phyloP scores from a whole-genome alignment of 2,329 filamentous ascomycete species.

The Neocatenulostroma microsporum region DNA sequence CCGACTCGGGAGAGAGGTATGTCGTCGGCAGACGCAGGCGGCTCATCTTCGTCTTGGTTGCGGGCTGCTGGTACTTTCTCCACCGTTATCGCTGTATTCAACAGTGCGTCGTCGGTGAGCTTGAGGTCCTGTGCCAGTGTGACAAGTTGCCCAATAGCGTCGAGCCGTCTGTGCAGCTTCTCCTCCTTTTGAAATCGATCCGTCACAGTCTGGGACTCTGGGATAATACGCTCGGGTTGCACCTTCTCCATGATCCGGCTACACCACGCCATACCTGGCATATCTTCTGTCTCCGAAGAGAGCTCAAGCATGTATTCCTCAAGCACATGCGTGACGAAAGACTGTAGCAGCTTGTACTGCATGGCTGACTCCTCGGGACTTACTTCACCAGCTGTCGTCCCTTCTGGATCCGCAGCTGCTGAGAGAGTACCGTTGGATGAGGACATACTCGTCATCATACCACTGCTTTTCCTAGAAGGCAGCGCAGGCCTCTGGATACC shows the following conservation, averaged over 20 bases:
- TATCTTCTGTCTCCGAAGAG: slow-evolving; percentile 34
- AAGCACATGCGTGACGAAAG: slow-evolving; percentile 69
- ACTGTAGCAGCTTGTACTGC: slow-evolving; percentile 59
- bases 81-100: slow-evolving; percentile 34
- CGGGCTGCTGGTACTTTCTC: slow-evolving; percentile 37
- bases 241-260: slow-evolving; percentile 60
- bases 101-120: slow-evolving; percentile 41
- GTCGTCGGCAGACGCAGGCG: slow-evolving; percentile 44
- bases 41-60: slow-evolving; percentile 44
- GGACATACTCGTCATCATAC: slow-evolving; percentile 16
- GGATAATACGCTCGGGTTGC: slow-evolving; percentile 56
- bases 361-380: slow-evolving; percentile 51
- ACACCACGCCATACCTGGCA: slow-evolving; percentile 44
- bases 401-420: slow-evolving; percentile 51
- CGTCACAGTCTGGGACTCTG: slow-evolving; percentile 53
- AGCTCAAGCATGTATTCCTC: slow-evolving; percentile 62
- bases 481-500: slow-evolving; percentile 59
- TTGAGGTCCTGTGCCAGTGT: slow-evolving; percentile 55
- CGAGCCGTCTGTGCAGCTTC: slow-evolving; percentile 53
- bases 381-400: slow-evolving; percentile 34
- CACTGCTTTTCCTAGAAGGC: slow-evolving; percentile 50
- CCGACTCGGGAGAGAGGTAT: slow-evolving; percentile 52
- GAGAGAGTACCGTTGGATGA: slow-evolving; percentile 21
- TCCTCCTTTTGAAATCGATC: slow-evolving; percentile 59
- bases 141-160: slow-evolving; percentile 64